A percentile compares a stretch with the other conserved stretches of the same genome.
Conservation (phyloP, 2,329 filamentous ascomycete species). For the Trichoderma afroharzianum region DNA sequence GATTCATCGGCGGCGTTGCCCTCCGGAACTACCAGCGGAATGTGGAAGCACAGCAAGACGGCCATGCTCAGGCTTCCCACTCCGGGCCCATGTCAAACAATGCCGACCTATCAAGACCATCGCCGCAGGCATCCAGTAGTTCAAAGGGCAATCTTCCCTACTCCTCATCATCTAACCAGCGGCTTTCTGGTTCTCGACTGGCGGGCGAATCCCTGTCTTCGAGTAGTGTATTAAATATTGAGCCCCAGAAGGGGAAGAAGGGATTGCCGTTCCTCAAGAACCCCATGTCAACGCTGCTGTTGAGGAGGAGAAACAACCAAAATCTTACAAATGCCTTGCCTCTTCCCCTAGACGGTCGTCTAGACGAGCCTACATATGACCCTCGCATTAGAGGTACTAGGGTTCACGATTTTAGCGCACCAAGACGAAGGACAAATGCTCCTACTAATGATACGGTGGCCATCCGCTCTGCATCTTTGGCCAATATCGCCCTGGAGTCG, state of each 20-base stretch:
- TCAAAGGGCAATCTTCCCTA: conserved; percentile 40
- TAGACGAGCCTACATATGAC: conserved; percentile 52
- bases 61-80: conserved; percentile 8
- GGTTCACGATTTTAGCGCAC: conserved; percentile 64
- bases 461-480: conserved; percentile 20
- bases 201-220: conserved; percentile 27
- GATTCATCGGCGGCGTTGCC: conserved; percentile 55
- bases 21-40: conserved; percentile 49
- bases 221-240: conserved; percentile 22
- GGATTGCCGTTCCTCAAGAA: conserved; percentile 57
- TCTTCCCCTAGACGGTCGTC: conserved; percentile 37
- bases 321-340: conserved; percentile 42
- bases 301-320: conserved; percentile 54
- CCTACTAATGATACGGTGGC: conserved; percentile 18
- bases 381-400: conserved; percentile 61
- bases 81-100: conserved; percentile 26
- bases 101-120: conserved; percentile 31
- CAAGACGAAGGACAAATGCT: conserved; percentile 42
- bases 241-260: conserved; percentile 49
- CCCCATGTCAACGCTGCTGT: conserved; percentile 55
- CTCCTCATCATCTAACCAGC: conserved; percentile 35
- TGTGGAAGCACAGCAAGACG: conserved; percentile 25
- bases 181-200: conserved; percentile 36
- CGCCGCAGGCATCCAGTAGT: conserved; percentile 27
- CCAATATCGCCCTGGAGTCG: conserved; percentile 20